phyloP scores from a whole-genome alignment of 441 rosid species.

The Populus hybrid region DNA sequence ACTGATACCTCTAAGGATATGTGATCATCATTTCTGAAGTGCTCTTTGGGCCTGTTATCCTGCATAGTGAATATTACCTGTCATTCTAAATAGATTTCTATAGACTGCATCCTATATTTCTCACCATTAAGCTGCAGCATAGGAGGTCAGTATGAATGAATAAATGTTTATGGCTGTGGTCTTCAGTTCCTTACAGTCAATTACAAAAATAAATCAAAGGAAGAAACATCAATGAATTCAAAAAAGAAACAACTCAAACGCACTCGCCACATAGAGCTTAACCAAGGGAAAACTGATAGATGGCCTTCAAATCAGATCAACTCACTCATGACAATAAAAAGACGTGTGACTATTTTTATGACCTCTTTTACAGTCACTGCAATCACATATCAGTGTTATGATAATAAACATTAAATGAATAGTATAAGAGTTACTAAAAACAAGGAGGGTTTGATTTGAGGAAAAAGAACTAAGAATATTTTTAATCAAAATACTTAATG shows the following conservation, averaged over 20 bases:
- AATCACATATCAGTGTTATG: too few species aligned
- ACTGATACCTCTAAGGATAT: conserved; percentile 55
- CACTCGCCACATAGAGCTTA: not conserved
- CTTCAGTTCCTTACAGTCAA: not conserved
- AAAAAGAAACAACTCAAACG: conserved; percentile 2
- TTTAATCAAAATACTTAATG: too few species aligned
- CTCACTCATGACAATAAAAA: not conserved
- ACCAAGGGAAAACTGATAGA: not conserved
- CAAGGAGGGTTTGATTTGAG: too few species aligned
- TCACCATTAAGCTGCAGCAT: not conserved
- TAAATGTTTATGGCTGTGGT: not conserved
- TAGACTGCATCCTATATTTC: not conserved
- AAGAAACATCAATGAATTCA: not conserved
- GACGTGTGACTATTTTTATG: too few species aligned
- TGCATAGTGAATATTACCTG: conserved; percentile 25
- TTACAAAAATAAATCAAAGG: not conserved
- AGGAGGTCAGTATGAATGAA: not conserved
- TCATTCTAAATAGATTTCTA: not conserved
- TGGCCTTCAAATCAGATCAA: not conserved
- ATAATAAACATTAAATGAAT: too few species aligned
- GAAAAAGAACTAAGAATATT: too few species aligned
- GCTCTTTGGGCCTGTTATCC: conserved; percentile 66
- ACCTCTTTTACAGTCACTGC: too few species aligned
- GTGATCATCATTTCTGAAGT: conserved; percentile 42
- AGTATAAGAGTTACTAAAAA: too few species aligned